Percentiles rank a stretch among this genome's conserved stretches.
Conservation (phyloP, 2,329 filamentous ascomycete genomes). For the Ophiostoma sp. region DNA sequence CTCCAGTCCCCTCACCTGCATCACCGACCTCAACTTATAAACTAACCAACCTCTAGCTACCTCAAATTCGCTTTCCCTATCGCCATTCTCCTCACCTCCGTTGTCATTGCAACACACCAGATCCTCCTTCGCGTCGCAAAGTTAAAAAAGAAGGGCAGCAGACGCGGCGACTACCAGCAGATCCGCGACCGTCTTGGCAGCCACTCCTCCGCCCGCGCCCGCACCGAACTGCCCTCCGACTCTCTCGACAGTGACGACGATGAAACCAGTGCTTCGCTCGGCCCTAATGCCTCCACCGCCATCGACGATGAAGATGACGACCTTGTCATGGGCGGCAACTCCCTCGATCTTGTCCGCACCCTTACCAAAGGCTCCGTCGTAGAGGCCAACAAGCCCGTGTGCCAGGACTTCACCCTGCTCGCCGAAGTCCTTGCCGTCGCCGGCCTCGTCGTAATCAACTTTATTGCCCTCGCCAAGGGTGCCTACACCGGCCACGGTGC, state of each 20-base stretch:
- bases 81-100: slow-evolving; percentile 62
- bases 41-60: slow-evolving; percentile 51
- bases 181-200: slow-evolving; percentile 20
- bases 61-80: slow-evolving; percentile 76
- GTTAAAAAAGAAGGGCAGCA: slow-evolving; percentile 40
- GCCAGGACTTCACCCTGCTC: slow-evolving; percentile 62
- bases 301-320: slow-evolving; percentile 42
- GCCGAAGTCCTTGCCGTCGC: slow-evolving; percentile 71
- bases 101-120: slow-evolving; percentile 59
- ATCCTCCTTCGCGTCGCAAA: slow-evolving; percentile 48
- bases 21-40: neutral
- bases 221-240: slow-evolving; percentile 46
- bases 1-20: neutral
- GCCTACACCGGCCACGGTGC: slow-evolving; percentile 45
- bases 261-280: slow-evolving; percentile 45
- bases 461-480: slow-evolving; percentile 56
- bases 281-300: slow-evolving; percentile 12
- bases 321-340: slow-evolving; percentile 51
- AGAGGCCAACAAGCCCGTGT: slow-evolving; percentile 69
- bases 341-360: slow-evolving; percentile 52
- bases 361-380: slow-evolving; percentile 60
- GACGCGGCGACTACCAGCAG: slow-evolving; percentile 19
- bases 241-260: slow-evolving; percentile 40
- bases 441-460: slow-evolving; percentile 64
- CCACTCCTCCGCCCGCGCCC: slow-evolving; percentile 33